A percentile compares a stretch with the other conserved stretches of the same genome.
These are phyloP conservation scores for Paradendryphiella salina DNA, from an alignment of 2,329 filamentous ascomycete genomes.

Conservation along the genomic window DNA sequence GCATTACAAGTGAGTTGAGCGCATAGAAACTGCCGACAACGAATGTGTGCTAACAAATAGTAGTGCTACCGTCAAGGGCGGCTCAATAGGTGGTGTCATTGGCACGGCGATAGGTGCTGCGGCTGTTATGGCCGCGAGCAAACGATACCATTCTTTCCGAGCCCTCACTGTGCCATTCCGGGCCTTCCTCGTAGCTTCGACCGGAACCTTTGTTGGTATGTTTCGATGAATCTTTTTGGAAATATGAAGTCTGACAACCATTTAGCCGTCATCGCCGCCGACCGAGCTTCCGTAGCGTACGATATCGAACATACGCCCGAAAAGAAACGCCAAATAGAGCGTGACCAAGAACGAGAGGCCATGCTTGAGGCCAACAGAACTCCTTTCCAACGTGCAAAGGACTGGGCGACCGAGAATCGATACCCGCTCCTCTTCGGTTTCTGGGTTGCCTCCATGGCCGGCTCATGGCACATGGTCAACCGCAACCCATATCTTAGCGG, in stretches of 20 bases:
- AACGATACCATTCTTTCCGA: conserved; percentile 77
- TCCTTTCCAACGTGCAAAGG: conserved; percentile 62
- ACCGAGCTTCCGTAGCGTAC: conserved; percentile 71
- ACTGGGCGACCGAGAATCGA: conserved; percentile 77
- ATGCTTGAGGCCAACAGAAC: conserved; percentile 60
- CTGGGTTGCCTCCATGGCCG: conserved; percentile 80
- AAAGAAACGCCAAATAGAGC: conserved; percentile 37
- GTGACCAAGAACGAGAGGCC: conserved; percentile 41
- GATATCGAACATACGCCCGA: conserved; percentile 69
- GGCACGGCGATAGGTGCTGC: conserved; percentile 69
- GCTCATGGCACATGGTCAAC: conserved; percentile 74
- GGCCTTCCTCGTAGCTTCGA: conserved; percentile 82
- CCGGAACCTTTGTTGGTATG: conserved; percentile 75
- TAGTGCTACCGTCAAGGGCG: conserved; percentile 75
- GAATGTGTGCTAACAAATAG: conserved; percentile 15
- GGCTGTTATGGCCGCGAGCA: conserved; percentile 68
- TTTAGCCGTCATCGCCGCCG: conserved; percentile 75
- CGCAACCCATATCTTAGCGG: conserved; percentile 74
- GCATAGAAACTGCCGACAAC: not conserved
- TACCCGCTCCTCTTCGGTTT: conserved; percentile 82
- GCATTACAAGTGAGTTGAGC: conserved; percentile 69
- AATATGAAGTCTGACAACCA: conserved; percentile 17
- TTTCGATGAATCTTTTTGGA: not conserved
- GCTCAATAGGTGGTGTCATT: conserved; percentile 69
- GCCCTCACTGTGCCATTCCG: conserved; percentile 86